A percentile compares a stretch with the other conserved stretches of the same genome.
Evolutionary conservation across 225 moss, liverwort and hornwort genomes (phyloP).

Genomic region (Antitrichia curtipendula): DNA sequence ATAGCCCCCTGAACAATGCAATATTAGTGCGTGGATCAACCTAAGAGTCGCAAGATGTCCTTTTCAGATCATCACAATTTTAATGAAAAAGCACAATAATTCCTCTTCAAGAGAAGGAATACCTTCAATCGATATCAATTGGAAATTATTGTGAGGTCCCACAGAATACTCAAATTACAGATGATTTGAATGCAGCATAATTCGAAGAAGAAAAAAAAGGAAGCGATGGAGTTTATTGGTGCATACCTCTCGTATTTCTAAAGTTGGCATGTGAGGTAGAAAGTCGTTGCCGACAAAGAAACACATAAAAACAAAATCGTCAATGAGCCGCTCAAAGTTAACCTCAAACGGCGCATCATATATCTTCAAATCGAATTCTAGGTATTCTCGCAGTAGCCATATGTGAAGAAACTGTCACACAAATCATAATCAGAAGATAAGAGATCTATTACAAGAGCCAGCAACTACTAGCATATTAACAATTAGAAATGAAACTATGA

Average conservation of each 20-base stretch:
- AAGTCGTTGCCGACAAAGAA: constrained; percentile 99
- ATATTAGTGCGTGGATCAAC: not conserved
- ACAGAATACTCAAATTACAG: not conserved
- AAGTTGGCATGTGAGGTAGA: constrained; percentile 95
- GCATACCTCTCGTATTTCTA: constrained; percentile 88
- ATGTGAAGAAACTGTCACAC: constrained; percentile 77
- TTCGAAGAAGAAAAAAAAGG: not conserved
- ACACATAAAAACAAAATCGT: constrained; percentile 99
- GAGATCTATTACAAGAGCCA: not conserved
- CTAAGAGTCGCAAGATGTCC: not conserved
- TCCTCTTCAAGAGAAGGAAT: not conserved
- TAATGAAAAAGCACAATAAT: not conserved
- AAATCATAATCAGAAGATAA: not conserved
- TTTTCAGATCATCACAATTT: not conserved
- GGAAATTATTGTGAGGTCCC: not conserved
- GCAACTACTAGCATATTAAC: not conserved
- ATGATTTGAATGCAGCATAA: not conserved
- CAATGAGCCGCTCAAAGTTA: constrained; percentile 87
- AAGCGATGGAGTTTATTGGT: not conserved
- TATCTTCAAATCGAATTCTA: constrained; percentile 69
- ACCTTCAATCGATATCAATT: not conserved
- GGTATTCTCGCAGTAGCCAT: constrained; percentile 85
- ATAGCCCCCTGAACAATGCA: constrained; percentile 65
- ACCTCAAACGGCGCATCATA: constrained; percentile 57
- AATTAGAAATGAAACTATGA: not conserved